Base-by-base conservation (phyloP, 2,329 filamentous ascomycete species). In the Blastomyces parvus region DNA sequence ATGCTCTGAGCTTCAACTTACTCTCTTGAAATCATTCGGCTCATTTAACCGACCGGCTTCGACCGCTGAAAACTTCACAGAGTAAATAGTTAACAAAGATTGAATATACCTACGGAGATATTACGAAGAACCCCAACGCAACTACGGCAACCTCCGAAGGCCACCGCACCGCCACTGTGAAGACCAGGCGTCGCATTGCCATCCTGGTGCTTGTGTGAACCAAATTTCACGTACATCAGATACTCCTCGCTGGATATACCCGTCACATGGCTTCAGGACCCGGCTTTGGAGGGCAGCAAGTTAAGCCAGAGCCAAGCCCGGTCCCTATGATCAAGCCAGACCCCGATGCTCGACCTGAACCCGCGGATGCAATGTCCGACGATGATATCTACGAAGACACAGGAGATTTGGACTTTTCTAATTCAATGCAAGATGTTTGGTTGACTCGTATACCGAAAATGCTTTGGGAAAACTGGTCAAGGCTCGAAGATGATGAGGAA, bases 371-470 rank as follows among this genome's bases (percentile, higher is more conserved):
- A 59, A 66, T 77, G 6, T 74, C 76, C 1, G 88, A 90, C 60
- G 87, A 90, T 57, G 88, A 90, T 67, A 79, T 89, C 63, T 89
- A 89, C 71, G 85, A 88, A 72, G 86, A 88, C 69, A 82, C 83
- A 2, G 84, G 84, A 53, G 85, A 88, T 66, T 73, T 88, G 22
- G 85, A 87, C 62, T 87, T 88, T 70, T 68, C 76, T 8, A 73
- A 74, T 57, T 75, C 79, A 30, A 71, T 70, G 25, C 79, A 83
- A 67, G 74, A 73, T 60, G 72, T 84, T 38, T 95, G 90, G 80
- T 81, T 96, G 59, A 87, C 89, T 61, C 88, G 90, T 67, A 81
- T 96, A 53, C 91, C 91, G 25, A 86, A 86, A 67, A 88, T 89
- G 72, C 81, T 96, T 63, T 94, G 90, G 86, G 85, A 93, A 68